A percentile compares a stretch with the other conserved stretches of the same genome.
Evolutionary conservation across 140 eudicot species (phyloP).

Genomic region (Cichorium intybus): DNA sequence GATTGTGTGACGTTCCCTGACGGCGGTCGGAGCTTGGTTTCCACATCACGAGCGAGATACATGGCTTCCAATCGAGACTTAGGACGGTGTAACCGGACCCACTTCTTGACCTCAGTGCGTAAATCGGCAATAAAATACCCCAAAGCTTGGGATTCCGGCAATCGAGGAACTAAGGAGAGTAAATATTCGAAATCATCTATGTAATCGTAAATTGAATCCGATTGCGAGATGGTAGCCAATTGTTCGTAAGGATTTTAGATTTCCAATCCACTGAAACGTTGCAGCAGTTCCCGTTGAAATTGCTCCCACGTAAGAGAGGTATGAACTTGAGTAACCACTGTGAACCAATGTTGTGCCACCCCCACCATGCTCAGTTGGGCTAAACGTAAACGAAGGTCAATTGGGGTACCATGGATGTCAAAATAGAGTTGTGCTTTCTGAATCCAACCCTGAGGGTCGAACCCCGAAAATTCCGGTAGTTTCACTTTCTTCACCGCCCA

Average conservation of each 20-base stretch:
- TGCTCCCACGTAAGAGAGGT: neutral
- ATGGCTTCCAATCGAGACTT: neutral
- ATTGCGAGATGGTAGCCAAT: too few relatives aligned
- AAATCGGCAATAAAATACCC: neutral
- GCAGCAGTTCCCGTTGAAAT: neutral
- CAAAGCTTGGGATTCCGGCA: neutral
- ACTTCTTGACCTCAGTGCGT: neutral
- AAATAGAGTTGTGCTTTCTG: too few relatives aligned
- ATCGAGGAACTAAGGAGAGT: neutral
- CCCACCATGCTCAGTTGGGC: neutral
- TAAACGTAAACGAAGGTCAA: neutral
- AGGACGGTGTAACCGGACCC: neutral
- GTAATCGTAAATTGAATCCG: too few relatives aligned
- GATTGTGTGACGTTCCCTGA: too few relatives aligned
- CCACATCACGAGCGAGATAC: neutral
- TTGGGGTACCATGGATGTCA: neutral
- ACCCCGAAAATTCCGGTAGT: too few relatives aligned
- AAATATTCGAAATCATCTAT: too few relatives aligned
- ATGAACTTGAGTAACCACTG: neutral
- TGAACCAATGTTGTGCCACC: too few relatives aligned
- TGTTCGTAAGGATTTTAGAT: too few relatives aligned
- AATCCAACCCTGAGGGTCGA: too few relatives aligned
- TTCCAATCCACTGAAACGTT: neutral
- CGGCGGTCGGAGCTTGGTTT: neutral
- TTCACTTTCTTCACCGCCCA: too few relatives aligned